Evolutionary conservation across 2,329 filamentous ascomycete genomes (phyloP).

Genomic region (Sarocladiaceae sp.): DNA sequence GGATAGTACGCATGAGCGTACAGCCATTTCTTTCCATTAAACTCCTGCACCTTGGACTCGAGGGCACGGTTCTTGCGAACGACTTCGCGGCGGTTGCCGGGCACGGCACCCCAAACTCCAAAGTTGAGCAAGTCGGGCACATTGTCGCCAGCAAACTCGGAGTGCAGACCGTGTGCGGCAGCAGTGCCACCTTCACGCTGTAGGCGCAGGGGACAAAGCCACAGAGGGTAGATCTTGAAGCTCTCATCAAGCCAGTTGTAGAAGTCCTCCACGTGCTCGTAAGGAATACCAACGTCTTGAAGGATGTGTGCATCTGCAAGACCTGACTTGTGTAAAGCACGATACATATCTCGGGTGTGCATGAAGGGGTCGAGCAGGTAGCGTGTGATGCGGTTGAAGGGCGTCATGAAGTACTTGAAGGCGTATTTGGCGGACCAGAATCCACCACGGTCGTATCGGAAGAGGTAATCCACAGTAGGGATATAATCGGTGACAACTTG

Average conservation of each 20-base stretch:
- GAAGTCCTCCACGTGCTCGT: slow-evolving; percentile 37
- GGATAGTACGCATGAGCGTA: slow-evolving; percentile 65
- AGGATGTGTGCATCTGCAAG: slow-evolving; percentile 58
- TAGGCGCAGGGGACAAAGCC: slow-evolving; percentile 50
- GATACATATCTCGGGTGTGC: slow-evolving; percentile 62
- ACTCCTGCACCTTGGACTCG: slow-evolving; percentile 53
- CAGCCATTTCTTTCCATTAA: slow-evolving; percentile 65
- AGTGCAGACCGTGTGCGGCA: slow-evolving; percentile 42
- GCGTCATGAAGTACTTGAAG: slow-evolving; percentile 60
- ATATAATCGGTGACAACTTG: slow-evolving; percentile 45
- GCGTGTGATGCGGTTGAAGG: slow-evolving; percentile 61
- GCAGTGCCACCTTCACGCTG: slow-evolving; percentile 34
- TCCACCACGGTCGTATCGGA: slow-evolving; percentile 65
- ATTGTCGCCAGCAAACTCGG: slow-evolving; percentile 35
- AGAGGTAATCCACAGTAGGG: slow-evolving; percentile 62
- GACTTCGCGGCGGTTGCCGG: slow-evolving; percentile 38
- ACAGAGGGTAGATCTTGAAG: slow-evolving; percentile 48
- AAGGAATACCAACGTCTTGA: slow-evolving; percentile 57
- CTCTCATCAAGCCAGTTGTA: slow-evolving; percentile 41
- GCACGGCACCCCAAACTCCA: slow-evolving; percentile 55
- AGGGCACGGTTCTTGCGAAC: slow-evolving; percentile 54
- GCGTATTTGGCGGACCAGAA: slow-evolving; percentile 64
- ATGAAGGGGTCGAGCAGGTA: slow-evolving; percentile 58
- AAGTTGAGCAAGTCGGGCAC: slow-evolving; percentile 51
- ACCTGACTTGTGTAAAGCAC: slow-evolving; percentile 58